Percentiles rank a stretch among this genome's conserved stretches.
These are phyloP conservation scores for Flaveria sonorensis DNA, from an alignment of 129 eudicot genomes.

Conservation along the genomic window DNA sequence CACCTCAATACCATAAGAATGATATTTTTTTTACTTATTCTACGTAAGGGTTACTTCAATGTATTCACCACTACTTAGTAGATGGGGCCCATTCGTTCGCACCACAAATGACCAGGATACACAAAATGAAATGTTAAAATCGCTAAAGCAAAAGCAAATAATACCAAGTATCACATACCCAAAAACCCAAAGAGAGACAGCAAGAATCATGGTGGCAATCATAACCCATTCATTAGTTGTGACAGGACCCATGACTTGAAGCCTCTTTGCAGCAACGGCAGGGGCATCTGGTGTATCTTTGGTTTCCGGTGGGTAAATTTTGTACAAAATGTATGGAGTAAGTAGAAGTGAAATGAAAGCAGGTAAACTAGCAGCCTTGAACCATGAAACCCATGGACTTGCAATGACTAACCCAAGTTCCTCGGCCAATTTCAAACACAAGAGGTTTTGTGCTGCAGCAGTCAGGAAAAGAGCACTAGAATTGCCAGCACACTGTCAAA, in stretches of 20 bases:
- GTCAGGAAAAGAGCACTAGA: slow-evolving; percentile 99
- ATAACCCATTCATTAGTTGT: slow-evolving; percentile 87
- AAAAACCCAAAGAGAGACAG: slow-evolving; percentile 84
- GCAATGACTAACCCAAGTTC: slow-evolving; percentile 81
- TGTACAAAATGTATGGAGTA: slow-evolving; percentile 78
- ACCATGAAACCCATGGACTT: slow-evolving; percentile 88
- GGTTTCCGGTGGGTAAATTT: slow-evolving; percentile 84
- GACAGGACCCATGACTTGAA: slow-evolving; percentile 85
- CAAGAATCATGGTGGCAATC: slow-evolving; percentile 93
- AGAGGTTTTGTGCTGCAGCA: slow-evolving; percentile 96
- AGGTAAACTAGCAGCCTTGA: slow-evolving; percentile 87
- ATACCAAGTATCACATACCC: slow-evolving; percentile 58
- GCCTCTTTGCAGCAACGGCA: slow-evolving; percentile 78
- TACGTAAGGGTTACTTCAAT: background rate
- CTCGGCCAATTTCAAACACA: slow-evolving; percentile 90
- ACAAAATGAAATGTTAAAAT: slow-evolving; percentile 13
- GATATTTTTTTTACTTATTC: background rate
- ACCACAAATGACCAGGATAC: slow-evolving; percentile 7
- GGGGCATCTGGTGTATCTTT: slow-evolving; percentile 98
- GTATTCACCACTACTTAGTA: background rate
- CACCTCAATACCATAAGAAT: background rate
- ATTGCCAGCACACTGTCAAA: slow-evolving; percentile 77
- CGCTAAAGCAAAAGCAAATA: slow-evolving; percentile 7
- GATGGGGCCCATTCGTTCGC: background rate
- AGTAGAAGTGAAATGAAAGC: slow-evolving; percentile 70